Evolutionary conservation across 805 yeast species (phyloP).

Genomic region (Spathaspora gorwiae): DNA sequence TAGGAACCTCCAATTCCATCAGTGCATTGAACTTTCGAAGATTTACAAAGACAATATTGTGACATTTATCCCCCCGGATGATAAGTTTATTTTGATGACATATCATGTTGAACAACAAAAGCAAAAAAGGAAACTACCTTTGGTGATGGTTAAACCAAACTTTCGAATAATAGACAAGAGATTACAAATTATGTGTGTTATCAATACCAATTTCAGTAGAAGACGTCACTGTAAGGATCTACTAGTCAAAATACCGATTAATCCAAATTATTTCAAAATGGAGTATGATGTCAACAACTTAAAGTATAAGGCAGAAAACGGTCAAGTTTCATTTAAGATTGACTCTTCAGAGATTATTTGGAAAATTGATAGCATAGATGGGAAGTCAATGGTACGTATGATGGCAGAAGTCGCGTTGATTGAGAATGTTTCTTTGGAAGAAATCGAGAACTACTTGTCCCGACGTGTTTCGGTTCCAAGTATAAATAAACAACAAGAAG

Average conservation of each 20-base stretch:
- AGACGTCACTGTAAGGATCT: slow-evolving; percentile 29
- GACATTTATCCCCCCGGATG: slow-evolving; percentile 83
- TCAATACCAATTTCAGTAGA: slow-evolving; percentile 32
- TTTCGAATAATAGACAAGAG: slow-evolving; percentile 22
- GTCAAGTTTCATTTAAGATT: slow-evolving; percentile 66
- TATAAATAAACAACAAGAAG: neutral
- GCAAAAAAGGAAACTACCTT: slow-evolving; percentile 34
- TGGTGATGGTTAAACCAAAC: slow-evolving; percentile 40
- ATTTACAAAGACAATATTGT: slow-evolving; percentile 66
- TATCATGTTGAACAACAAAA: slow-evolving; percentile 41
- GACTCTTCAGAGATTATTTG: slow-evolving; percentile 69
- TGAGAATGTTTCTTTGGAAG: slow-evolving; percentile 1
- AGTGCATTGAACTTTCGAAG: slow-evolving; percentile 73
- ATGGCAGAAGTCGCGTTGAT: slow-evolving; percentile 44
- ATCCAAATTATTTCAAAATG: slow-evolving; percentile 28
- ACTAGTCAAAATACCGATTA: slow-evolving; percentile 28
- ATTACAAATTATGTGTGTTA: slow-evolving; percentile 31
- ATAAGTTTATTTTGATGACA: slow-evolving; percentile 33
- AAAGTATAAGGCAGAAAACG: slow-evolving; percentile 66
- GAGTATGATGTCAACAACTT: slow-evolving; percentile 32
- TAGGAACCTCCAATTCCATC: slow-evolving; percentile 38
- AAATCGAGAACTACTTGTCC: slow-evolving; percentile 3
- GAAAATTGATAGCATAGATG: slow-evolving; percentile 65
- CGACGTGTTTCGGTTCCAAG: neutral
- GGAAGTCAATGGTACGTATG: slow-evolving; percentile 52